Evolutionary conservation across 192 early-diverging fungal genomes (phyloP).

Genomic region (Dimargaris verticillata): DNA sequence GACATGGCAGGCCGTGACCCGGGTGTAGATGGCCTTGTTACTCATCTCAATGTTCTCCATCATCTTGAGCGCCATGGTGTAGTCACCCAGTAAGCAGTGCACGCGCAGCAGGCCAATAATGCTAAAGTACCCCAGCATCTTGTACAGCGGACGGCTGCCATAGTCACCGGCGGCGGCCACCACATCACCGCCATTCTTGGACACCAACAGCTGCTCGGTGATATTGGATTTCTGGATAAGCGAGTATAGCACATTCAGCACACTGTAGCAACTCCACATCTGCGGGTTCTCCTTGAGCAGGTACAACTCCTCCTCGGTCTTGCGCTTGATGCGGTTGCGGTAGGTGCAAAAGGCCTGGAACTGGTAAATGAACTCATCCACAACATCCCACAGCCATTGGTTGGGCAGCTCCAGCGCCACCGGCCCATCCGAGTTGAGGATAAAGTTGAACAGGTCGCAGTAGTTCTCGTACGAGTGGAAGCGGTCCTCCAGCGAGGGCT

Average conservation of each 20-base stretch:
- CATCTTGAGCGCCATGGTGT: constrained; percentile 85
- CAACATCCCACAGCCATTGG: constrained; percentile 99
- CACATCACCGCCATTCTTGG: constrained; percentile 79
- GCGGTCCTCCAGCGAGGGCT: constrained; percentile 75
- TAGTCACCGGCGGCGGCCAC: constrained; percentile 77
- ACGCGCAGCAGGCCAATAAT: constrained; percentile 84
- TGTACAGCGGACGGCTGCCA: constrained; percentile 76
- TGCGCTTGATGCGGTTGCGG: constrained; percentile 70
- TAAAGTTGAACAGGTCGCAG: constrained; percentile 92
- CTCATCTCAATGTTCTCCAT: constrained; percentile 93
- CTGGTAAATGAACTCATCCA: constrained; percentile 98
- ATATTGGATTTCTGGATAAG: constrained; percentile 91
- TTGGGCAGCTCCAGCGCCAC: constrained; percentile 86
- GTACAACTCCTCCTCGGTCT: constrained; percentile 60
- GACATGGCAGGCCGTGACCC: constrained; percentile 94
- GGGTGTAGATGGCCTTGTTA: constrained; percentile 76
- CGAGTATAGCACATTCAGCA: constrained; percentile 90
- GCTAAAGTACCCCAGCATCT: constrained; percentile 93
- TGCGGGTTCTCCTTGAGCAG: constrained; percentile 71
- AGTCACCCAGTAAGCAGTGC: constrained; percentile 91
- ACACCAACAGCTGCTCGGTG: constrained; percentile 79
- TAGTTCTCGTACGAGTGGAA: constrained; percentile 92
- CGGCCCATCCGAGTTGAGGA: constrained; percentile 65
- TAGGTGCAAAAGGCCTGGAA: constrained; percentile 96
- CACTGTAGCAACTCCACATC: constrained; percentile 91